These are phyloP conservation scores for Austroboletus olivaceoglutinosus DNA, from an alignment of 1,284 basidiomycete genomes.

Conservation along the genomic window DNA sequence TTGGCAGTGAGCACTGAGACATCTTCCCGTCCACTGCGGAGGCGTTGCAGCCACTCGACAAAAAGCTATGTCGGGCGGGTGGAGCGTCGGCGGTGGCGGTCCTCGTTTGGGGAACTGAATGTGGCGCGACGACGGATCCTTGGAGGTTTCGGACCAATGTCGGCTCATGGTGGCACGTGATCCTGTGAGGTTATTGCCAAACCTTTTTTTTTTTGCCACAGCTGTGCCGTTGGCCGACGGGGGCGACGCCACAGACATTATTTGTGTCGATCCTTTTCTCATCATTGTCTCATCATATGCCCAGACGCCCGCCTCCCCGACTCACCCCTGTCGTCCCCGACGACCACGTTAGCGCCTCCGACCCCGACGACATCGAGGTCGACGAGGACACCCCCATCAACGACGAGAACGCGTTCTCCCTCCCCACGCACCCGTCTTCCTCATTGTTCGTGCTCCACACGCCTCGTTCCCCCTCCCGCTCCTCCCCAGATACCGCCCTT, in stretches of 20 bases:
- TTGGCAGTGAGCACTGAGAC: too few relatives aligned
- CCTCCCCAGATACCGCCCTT: conserved; percentile 22
- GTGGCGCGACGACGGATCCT: too few relatives aligned
- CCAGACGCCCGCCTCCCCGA: conserved; percentile 1
- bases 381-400: conserved; percentile 25
- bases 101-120: too few relatives aligned
- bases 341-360: conserved; percentile 16
- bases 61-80: too few relatives aligned
- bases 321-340: background rate
- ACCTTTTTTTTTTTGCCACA: too few relatives aligned
- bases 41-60: too few relatives aligned
- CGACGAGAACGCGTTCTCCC: conserved; percentile 13
- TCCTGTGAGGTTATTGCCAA: background rate
- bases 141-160: too few relatives aligned
- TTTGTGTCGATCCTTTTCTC: conserved; percentile 1
- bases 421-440: conserved; percentile 9
- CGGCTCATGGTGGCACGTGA: background rate
- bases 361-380: conserved; percentile 16
- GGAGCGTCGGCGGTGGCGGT: too few relatives aligned
- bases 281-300: too few relatives aligned
- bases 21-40: too few relatives aligned
- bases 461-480: conserved; percentile 18
- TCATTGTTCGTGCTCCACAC: conserved; percentile 20
- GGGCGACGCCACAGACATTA: too few relatives aligned
- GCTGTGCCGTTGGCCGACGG: too few relatives aligned